phyloP scores from a whole-genome alignment of 2,329 filamentous ascomycete genomes.

The Fusarium sp. region DNA sequence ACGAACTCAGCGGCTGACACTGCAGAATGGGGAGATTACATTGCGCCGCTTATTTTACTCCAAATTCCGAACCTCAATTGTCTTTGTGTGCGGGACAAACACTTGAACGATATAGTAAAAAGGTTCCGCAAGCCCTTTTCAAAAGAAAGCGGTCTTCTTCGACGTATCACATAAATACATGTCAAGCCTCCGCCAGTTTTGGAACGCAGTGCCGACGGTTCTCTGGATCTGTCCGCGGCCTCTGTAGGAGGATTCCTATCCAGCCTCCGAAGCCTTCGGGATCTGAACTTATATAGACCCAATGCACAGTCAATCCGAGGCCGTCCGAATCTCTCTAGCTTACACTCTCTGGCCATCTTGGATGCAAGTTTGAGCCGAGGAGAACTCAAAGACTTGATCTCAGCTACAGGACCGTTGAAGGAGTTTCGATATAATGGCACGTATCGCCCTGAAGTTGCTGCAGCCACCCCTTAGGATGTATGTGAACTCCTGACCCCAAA shows the following conservation, averaged over 20 bases:
- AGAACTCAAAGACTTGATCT: not conserved
- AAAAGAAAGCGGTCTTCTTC: not conserved
- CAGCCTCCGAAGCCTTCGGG: no score
- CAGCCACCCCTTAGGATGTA: not conserved
- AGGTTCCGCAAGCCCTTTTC: not conserved
- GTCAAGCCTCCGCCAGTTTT: no score
- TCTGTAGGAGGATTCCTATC: not conserved
- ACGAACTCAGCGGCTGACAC: no score
- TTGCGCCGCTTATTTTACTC: not conserved
- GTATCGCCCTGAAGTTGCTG: not conserved
- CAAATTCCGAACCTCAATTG: not conserved
- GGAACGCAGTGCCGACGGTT: no score
- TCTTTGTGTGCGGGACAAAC: not conserved
- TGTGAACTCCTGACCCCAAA: not conserved
- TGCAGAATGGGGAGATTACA: not conserved
- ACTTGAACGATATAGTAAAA: not conserved
- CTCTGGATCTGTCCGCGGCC: not conserved
- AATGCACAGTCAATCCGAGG: not conserved
- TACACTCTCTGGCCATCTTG: not conserved
- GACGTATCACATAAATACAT: no score
- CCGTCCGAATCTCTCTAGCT: not conserved
- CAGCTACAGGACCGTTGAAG: not conserved
- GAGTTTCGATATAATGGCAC: not conserved
- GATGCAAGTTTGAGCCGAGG: not conserved
- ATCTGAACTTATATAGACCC: not conserved